Percentiles rank a stretch among this genome's conserved stretches.
Conservation (phyloP, 2,329 filamentous ascomycete species). For the Talaromyces sp. region DNA sequence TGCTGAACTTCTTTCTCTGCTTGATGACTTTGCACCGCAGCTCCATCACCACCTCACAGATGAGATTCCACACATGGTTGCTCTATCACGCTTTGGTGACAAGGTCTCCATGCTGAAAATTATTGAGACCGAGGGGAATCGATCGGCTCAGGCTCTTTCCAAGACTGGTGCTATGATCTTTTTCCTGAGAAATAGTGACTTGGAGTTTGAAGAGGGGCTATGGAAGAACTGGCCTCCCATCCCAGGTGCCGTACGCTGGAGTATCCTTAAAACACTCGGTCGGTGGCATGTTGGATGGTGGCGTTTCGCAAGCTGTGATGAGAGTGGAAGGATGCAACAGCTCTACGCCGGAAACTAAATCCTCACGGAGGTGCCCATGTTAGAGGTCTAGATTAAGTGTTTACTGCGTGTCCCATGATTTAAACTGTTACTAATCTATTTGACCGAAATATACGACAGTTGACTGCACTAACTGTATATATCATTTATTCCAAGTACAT, state of each 20-base stretch:
- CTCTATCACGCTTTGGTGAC: not conserved
- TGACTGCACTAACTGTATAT: no score
- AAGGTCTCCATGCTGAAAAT: conserved; percentile 1
- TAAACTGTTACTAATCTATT: no score
- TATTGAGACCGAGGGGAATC: not conserved
- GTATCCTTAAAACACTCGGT: not conserved
- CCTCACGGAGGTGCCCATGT: not conserved
- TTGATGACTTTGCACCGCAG: not conserved
- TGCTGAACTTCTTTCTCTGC: not conserved
- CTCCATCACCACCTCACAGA: conserved; percentile 4
- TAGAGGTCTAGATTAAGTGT: not conserved
- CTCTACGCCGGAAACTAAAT: not conserved
- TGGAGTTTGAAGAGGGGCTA: conserved; percentile 1
- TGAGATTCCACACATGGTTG: not conserved
- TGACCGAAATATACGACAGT: no score
- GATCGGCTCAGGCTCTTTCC: conserved; percentile 2
- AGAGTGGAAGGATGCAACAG: not conserved
- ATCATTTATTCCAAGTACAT: no score
- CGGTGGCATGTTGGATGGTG: conserved; percentile 1
- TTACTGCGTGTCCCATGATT: no score
- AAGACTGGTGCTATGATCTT: conserved; percentile 5
- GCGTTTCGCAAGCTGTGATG: not conserved
- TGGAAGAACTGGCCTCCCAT: conserved; percentile 1
- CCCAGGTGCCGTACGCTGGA: not conserved
- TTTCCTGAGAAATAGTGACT: conserved; percentile 3